A percentile compares a stretch with the other conserved stretches of the same genome.
Evolutionary conservation across 1,139 yeast genomes (phyloP).

Genomic region (Nakaseomyces glabratus): DNA sequence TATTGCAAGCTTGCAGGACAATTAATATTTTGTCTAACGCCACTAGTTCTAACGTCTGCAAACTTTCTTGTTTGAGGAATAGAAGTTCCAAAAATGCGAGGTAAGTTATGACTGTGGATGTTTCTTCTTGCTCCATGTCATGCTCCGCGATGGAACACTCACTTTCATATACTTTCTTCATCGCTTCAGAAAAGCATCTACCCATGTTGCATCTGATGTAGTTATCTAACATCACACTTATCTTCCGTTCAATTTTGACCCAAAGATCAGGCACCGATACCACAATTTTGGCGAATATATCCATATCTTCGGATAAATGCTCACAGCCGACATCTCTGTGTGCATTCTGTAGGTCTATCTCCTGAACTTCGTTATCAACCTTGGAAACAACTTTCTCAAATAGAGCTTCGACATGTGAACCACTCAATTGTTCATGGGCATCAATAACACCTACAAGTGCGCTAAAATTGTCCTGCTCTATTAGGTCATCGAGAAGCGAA

Average conservation of each 20-base stretch:
- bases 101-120: neutral
- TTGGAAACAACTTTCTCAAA: neutral
- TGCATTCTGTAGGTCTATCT: slow-evolving; percentile 2
- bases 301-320: slow-evolving; percentile 1
- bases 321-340: slow-evolving; percentile 3
- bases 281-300: neutral
- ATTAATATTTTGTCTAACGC: slow-evolving; percentile 16
- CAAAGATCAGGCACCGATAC: slow-evolving; percentile 1
- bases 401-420: neutral
- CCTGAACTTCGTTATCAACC: neutral
- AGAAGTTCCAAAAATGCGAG: slow-evolving; percentile 2
- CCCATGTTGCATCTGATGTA: neutral
- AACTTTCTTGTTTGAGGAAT: neutral
- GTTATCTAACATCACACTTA: neutral
- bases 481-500: neutral
- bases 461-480: neutral
- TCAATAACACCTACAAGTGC: neutral
- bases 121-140: neutral
- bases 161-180: neutral
- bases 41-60: neutral
- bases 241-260: neutral
- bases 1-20: slow-evolving; percentile 15
- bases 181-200: neutral
- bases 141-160: neutral
- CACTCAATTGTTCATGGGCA: neutral